Conservation (phyloP, 345 rosid species). For the Gossypium rotundifolium region DNA sequence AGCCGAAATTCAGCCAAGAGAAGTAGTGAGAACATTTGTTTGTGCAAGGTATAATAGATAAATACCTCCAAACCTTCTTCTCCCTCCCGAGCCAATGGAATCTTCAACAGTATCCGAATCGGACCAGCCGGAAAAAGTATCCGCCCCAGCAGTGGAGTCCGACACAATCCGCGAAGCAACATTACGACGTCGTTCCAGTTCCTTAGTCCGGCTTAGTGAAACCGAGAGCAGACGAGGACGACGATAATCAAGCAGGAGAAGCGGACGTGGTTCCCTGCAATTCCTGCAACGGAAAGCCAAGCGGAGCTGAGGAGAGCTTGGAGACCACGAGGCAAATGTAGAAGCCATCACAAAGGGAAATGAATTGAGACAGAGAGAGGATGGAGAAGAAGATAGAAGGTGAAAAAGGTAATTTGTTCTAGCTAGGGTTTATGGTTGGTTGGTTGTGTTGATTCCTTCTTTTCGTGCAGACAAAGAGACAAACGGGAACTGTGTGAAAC, state of each 20-base stretch:
- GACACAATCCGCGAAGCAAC: slow-evolving; percentile 28
- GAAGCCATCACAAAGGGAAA: slow-evolving; percentile 40
- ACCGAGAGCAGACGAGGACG: slow-evolving; percentile 23
- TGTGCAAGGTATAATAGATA: not conserved
- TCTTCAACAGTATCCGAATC: slow-evolving; percentile 37
- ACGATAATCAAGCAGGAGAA: slow-evolving; percentile 19
- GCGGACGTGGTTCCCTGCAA: slow-evolving; percentile 19
- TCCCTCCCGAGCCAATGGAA: slow-evolving; percentile 37
- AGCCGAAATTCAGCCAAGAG: not conserved
- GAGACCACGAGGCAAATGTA: slow-evolving; percentile 48
- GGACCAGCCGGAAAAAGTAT: slow-evolving; percentile 69
- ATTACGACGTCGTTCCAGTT: not conserved
- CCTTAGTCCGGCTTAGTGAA: slow-evolving; percentile 23
- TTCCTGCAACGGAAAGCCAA: slow-evolving; percentile 44
- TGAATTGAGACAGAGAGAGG: slow-evolving; percentile 6
- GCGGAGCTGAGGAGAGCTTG: slow-evolving; percentile 85
- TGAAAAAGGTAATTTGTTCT: slow-evolving; percentile 6
- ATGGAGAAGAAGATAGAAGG: slow-evolving; percentile 14
- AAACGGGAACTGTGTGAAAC: not conserved
- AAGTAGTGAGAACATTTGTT: not conserved
- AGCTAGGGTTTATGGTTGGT: slow-evolving; percentile 17
- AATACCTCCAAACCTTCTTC: slow-evolving; percentile 58
- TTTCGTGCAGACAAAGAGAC: not conserved
- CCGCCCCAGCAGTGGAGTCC: slow-evolving; percentile 26
- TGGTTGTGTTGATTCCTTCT: not conserved